Evolutionary conservation across 352 stramenopile species (phyloP).

Genomic region (Phytopythium montanum): DNA sequence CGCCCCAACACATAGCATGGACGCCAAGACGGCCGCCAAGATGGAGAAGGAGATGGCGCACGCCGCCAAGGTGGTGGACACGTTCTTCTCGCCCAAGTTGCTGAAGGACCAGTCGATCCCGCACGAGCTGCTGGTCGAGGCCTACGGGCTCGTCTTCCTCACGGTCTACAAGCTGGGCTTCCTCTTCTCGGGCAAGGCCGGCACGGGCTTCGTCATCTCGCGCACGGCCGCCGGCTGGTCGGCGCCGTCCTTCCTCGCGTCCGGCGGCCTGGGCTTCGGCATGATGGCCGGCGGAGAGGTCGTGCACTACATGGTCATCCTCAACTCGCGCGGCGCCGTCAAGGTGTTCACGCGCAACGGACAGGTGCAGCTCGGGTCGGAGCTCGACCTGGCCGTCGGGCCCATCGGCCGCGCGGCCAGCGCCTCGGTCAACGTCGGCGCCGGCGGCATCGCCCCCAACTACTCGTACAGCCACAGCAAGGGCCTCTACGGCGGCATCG

Average conservation of each 20-base stretch:
- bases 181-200: slow-evolving; percentile 73
- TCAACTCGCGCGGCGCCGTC: slow-evolving; percentile 66
- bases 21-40: slow-evolving; percentile 47
- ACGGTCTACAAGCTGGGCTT: slow-evolving; percentile 84
- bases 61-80: slow-evolving; percentile 61
- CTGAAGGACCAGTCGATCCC: slow-evolving; percentile 84
- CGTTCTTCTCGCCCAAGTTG: slow-evolving; percentile 66
- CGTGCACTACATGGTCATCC: slow-evolving; percentile 81
- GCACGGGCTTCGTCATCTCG: slow-evolving; percentile 75
- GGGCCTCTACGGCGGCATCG: slow-evolving; percentile 70
- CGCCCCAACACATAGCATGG: slow-evolving; percentile 44
- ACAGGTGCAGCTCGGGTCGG: slow-evolving; percentile 71
- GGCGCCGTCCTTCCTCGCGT: slow-evolving; percentile 66
- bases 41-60: slow-evolving; percentile 63
- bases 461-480: slow-evolving; percentile 82
- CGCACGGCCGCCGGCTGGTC: slow-evolving; percentile 71
- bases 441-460: slow-evolving; percentile 61
- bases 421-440: slow-evolving; percentile 56
- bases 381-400: slow-evolving; percentile 66
- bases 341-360: slow-evolving; percentile 80
- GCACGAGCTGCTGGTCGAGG: slow-evolving; percentile 65
- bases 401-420: slow-evolving; percentile 66
- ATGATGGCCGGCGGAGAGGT: slow-evolving; percentile 84
- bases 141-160: slow-evolving; percentile 72
- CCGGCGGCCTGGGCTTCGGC: slow-evolving; percentile 67